Evolutionary conservation across 2,329 filamentous ascomycete genomes (phyloP).

Genomic region (Albophoma yamanashiensis): DNA sequence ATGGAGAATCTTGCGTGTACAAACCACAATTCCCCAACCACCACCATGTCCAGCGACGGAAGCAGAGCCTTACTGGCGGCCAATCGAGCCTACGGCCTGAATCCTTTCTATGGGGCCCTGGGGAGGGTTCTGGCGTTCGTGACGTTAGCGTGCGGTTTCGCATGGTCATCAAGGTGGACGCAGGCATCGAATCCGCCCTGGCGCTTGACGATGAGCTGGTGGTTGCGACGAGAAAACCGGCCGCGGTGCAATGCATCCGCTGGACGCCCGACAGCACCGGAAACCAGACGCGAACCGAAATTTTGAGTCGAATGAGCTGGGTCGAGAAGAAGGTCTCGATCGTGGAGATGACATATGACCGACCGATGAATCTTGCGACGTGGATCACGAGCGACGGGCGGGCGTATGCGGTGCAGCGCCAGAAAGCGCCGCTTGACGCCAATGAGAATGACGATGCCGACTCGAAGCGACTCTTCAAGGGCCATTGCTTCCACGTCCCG

Average conservation of each 20-base stretch:
- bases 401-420: slow-evolving; percentile 82
- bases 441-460: slow-evolving; percentile 33
- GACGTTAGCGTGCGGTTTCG: slow-evolving; percentile 88
- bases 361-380: slow-evolving; percentile 89
- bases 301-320: slow-evolving; percentile 81
- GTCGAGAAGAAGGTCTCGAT: slow-evolving; percentile 68
- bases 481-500: slow-evolving; percentile 81
- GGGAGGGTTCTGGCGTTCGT: slow-evolving; percentile 70
- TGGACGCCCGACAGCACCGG: slow-evolving; percentile 80
- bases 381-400: slow-evolving; percentile 86
- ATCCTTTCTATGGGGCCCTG: slow-evolving; percentile 60
- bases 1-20: slow-evolving; percentile 74
- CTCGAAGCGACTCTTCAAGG: slow-evolving; percentile 65
- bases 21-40: slow-evolving; percentile 67
- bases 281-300: slow-evolving; percentile 81
- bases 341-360: slow-evolving; percentile 80
- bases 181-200: slow-evolving; percentile 78
- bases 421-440: slow-evolving; percentile 27
- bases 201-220: slow-evolving; percentile 88
- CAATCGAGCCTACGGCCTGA: slow-evolving; percentile 44
- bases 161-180: slow-evolving; percentile 97
- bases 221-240: slow-evolving; percentile 82
- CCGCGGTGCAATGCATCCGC: slow-evolving; percentile 91
- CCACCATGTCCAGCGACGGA: slow-evolving; percentile 50
- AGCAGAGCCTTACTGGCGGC: slow-evolving; percentile 50